Conservation (phyloP, 805 yeast species). For the Myxozyma nipponensis region DNA sequence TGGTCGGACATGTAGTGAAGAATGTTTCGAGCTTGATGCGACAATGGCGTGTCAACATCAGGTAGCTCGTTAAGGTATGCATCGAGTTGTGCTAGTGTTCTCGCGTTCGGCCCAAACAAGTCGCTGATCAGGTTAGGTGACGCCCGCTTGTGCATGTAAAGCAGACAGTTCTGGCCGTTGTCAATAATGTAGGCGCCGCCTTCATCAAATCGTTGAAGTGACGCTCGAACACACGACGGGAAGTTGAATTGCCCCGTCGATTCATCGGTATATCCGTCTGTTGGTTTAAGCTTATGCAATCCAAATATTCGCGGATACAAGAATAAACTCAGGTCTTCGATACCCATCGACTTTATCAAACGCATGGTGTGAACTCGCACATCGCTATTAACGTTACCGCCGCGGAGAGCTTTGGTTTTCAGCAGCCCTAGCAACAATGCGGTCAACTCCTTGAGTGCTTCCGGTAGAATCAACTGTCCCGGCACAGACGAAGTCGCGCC, state of each 20-base stretch:
- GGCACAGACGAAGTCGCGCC: constrained; percentile 42
- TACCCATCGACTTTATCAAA: constrained; percentile 50
- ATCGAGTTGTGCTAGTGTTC: constrained; percentile 43
- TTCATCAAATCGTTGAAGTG: constrained; percentile 43
- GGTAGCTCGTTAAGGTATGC: constrained; percentile 62
- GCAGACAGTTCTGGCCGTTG: constrained; percentile 54
- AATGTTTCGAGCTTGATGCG: constrained; percentile 61
- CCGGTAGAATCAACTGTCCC: constrained; percentile 75
- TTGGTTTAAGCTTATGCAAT: constrained; percentile 58
- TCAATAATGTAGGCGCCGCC: constrained; percentile 79
- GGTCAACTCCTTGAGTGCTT: constrained; percentile 67
- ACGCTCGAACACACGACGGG: constrained; percentile 50
- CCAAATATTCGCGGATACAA: constrained; percentile 80
- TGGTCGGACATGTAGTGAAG: constrained; percentile 51
- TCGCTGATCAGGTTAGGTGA: constrained; percentile 66
- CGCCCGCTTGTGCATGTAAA: constrained; percentile 69
- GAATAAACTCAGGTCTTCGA: constrained; percentile 55
- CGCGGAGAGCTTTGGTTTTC: constrained; percentile 61
- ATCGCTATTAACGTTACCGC: constrained; percentile 54
- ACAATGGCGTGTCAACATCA: constrained; percentile 61
- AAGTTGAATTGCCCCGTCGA: constrained; percentile 41
- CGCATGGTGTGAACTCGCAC: constrained; percentile 54
- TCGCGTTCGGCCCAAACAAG: constrained; percentile 59
- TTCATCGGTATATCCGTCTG: constrained; percentile 48
- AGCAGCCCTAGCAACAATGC: constrained; percentile 63